A percentile compares a stretch with the other conserved stretches of the same genome.
phyloP scores from a whole-genome alignment of 345 rosid genomes.

The Sonneratia caseolaris region DNA sequence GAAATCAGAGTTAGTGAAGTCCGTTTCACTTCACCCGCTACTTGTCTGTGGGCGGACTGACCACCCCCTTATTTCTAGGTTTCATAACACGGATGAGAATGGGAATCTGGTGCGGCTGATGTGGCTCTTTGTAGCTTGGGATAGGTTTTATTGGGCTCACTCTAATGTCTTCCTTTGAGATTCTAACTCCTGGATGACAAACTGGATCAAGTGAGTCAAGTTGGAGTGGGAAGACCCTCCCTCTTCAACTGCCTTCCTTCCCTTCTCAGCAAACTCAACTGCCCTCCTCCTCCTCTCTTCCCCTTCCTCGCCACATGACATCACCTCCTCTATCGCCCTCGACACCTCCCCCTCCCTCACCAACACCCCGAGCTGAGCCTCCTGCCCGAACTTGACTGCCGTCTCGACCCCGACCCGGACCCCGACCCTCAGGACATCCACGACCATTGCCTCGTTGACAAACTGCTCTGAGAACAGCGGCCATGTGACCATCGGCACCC shows the following conservation, averaged over 20 bases:
- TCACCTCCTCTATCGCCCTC: conserved; percentile 33
- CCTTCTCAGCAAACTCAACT: conserved; percentile 30
- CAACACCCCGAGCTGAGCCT: conserved; percentile 47
- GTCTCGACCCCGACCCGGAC: conserved; percentile 65
- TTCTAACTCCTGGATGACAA: conserved; percentile 12
- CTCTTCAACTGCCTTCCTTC: conserved; percentile 31
- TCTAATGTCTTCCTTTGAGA: not conserved
- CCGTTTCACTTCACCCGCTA: no score
- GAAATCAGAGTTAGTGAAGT: no score
- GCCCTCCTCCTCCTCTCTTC: conserved; percentile 36
- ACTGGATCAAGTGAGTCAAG: conserved; percentile 33
- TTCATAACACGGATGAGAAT: no score
- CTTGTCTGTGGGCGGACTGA: no score
- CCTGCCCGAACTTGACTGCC: conserved; percentile 73
- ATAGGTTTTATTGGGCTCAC: not conserved
- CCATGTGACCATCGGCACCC: conserved; percentile 78
- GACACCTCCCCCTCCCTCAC: conserved; percentile 38
- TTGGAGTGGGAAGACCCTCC: conserved; percentile 52
- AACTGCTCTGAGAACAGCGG: conserved; percentile 73
- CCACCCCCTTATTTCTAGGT: no score
- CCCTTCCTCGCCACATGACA: conserved; percentile 40
- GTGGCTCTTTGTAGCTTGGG: no score
- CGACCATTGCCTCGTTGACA: conserved; percentile 54
- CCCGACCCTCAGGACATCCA: conserved; percentile 50
- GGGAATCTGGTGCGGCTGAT: no score